Conservation (phyloP, 2,329 filamentous ascomycete genomes). For the Magnaporthiopsis rhizophila region DNA sequence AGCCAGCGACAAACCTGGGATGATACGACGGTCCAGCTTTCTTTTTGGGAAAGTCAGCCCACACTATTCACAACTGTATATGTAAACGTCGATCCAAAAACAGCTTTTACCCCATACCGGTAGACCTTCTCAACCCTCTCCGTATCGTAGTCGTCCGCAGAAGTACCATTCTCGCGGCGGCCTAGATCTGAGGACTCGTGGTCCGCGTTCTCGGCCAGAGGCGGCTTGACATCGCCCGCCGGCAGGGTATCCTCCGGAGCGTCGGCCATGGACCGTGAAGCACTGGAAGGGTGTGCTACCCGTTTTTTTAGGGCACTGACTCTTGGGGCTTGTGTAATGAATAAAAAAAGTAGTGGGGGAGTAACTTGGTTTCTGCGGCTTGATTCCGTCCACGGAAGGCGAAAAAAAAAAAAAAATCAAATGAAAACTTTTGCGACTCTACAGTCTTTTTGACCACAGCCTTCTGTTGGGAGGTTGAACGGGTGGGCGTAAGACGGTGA, state of each 20-base stretch:
- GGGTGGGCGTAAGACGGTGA: background rate
- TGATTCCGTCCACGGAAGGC: background rate
- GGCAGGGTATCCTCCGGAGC: slow-evolving; percentile 15
- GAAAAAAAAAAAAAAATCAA: too few species aligned
- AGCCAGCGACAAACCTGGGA: slow-evolving; percentile 36
- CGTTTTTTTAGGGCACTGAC: slow-evolving; percentile 31
- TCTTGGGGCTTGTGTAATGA: background rate
- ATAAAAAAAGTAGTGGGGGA: background rate
- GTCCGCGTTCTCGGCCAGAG: slow-evolving; percentile 14
- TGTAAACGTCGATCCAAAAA: background rate
- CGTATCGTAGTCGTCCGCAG: slow-evolving; percentile 35
- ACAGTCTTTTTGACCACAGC: background rate
- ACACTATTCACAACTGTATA: background rate
- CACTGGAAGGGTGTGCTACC: slow-evolving; percentile 45
- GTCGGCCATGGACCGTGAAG: slow-evolving; percentile 39
- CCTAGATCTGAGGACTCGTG: slow-evolving; percentile 12
- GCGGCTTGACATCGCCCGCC: slow-evolving; percentile 23
- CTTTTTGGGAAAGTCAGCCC: slow-evolving; percentile 16
- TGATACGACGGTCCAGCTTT: slow-evolving; percentile 52
- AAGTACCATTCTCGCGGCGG: slow-evolving; percentile 11
- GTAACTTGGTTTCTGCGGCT: background rate
- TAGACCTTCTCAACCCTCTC: slow-evolving; percentile 49
- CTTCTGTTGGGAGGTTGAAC: background rate
- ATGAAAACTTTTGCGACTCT: background rate
- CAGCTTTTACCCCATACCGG: slow-evolving; percentile 20